Base-by-base conservation (phyloP, 2,329 filamentous ascomycete genomes). In the Amesomyces nigricolor region DNA sequence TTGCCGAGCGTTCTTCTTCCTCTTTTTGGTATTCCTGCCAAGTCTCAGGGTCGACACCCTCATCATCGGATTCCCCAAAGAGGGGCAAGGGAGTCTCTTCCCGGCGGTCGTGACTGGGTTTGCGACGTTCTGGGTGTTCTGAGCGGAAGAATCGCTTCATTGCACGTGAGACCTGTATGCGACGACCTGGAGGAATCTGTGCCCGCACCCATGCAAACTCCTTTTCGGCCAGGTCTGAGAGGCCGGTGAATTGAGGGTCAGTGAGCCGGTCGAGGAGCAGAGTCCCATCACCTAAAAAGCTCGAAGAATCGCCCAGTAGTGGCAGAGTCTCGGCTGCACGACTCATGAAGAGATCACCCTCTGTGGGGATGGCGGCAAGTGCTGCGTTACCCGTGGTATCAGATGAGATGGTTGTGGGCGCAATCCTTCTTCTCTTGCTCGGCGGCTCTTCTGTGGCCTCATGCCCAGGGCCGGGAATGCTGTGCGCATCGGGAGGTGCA, bases 11-110 rank as follows among this genome's bases (percentile, higher is more conserved):
- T 48, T 74, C 71, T 51, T 73, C 70, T 40, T 72, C 69, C 57
- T 86, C 82, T 30, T 78, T 71, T 45, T 85, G 76, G 9, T 88
- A 85, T 63, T 88, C 85, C 43, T 70, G 71, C 73, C 61, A 66
- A 0, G 68, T 69, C 17, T 68, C 64, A 0, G 64, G 61, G 49
- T 72, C 69, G 51, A 71, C 69, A 16, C 54, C 53, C 16, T 54
- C 60, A 39, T 59, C 58, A 16, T 62, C 62, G 14, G 59, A 63
- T 3, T 63, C 57, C 35, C 59, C 60, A 22, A 60, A 56, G 3
- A 51, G n/a, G 19, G 61, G 51, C 13, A 61, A 44, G 11, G 42
- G 32, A 0, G 35, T 14, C 2, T 61, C 56, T 11, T 57, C 58
- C 13, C 48, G 46, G 1, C 50, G 17, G n/a, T 30, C 13, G 26